Evolutionary conservation across 2,329 filamentous ascomycete species (phyloP).

Genomic region (Iodosphaeria phyllophila): DNA sequence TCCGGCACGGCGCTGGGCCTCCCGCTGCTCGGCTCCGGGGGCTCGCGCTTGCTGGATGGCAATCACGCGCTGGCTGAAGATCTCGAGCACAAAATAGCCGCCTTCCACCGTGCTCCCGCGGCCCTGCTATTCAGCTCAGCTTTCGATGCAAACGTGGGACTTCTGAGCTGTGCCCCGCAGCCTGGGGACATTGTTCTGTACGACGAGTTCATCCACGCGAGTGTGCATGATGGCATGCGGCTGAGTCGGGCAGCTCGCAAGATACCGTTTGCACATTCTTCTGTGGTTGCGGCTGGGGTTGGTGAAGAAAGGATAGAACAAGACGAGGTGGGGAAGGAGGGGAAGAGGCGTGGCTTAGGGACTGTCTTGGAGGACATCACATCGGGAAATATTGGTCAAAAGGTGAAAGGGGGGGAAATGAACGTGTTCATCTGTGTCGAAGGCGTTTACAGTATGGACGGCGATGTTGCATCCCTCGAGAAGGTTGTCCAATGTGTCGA

Average conservation of each 20-base stretch:
- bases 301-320: not conserved
- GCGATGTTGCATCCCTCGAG: conserved; percentile 46
- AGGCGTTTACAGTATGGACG: conserved; percentile 69
- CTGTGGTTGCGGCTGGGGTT: conserved; percentile 17
- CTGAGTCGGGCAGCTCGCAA: conserved; percentile 32
- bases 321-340: not conserved
- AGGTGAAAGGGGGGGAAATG: conserved; percentile 6
- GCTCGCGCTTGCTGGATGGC: conserved; percentile 33
- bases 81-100: conserved; percentile 26
- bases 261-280: conserved; percentile 39
- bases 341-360: conserved; percentile 9
- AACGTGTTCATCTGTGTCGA: conserved; percentile 54
- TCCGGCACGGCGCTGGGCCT: not conserved
- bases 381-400: conserved; percentile 1
- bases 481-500: conserved; percentile 41
- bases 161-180: conserved; percentile 42
- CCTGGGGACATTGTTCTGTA: conserved; percentile 45
- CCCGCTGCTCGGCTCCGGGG: conserved; percentile 23
- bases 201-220: conserved; percentile 63
- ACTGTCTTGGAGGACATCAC: conserved; percentile 11
- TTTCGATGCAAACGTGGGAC: conserved; percentile 45
- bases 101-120: conserved; percentile 24
- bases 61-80: conserved; percentile 24
- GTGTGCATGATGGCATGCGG: conserved; percentile 60
- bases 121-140: conserved; percentile 38